phyloP scores from a whole-genome alignment of 1,284 basidiomycete species.

The Amylostereum chailletii region DNA sequence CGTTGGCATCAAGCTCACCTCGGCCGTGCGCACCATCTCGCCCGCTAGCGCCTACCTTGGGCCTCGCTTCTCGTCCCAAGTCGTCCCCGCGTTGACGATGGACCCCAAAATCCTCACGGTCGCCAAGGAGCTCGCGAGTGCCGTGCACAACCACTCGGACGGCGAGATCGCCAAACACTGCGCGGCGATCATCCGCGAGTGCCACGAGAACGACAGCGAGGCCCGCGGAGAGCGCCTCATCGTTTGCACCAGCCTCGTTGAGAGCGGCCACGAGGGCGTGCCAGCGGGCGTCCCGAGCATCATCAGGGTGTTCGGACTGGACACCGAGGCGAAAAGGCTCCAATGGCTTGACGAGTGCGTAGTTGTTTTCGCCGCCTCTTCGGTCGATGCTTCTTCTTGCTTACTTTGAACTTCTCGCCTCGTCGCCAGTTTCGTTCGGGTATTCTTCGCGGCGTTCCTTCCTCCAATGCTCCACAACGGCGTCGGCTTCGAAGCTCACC shows the following conservation, averaged over 20 bases:
- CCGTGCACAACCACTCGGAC: slow-evolving; percentile 34
- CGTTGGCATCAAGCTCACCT: slow-evolving; percentile 44
- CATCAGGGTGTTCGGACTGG: slow-evolving; percentile 36
- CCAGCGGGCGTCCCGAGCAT: slow-evolving; percentile 34
- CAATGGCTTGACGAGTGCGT: slow-evolving; percentile 37
- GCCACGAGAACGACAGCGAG: slow-evolving; percentile 36
- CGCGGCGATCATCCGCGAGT: slow-evolving; percentile 40
- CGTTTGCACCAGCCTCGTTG: slow-evolving; percentile 44
- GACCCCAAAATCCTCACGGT: slow-evolving; percentile 45
- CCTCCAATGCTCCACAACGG: slow-evolving; percentile 41
- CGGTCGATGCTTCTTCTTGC: not conserved
- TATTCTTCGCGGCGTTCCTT: slow-evolving; percentile 42
- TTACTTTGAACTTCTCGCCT: not conserved
- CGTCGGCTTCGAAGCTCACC: slow-evolving; percentile 46
- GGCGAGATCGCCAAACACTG: slow-evolving; percentile 43
- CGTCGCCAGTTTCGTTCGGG: slow-evolving; percentile 25
- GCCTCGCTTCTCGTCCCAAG: slow-evolving; percentile 44
- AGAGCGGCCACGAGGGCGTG: slow-evolving; percentile 36
- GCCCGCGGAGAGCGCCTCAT: slow-evolving; percentile 38
- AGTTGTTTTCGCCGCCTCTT: not conserved
- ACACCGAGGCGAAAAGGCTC: slow-evolving; percentile 36
- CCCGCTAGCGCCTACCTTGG: slow-evolving; percentile 43
- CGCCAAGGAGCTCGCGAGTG: slow-evolving; percentile 41
- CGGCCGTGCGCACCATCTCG: slow-evolving; percentile 47
- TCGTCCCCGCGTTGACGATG: slow-evolving; percentile 59